Percentiles rank a stretch among this genome's conserved stretches.
Conservation (phyloP, 148 eudicot genomes). For the Suaeda aralocaspica region DNA sequence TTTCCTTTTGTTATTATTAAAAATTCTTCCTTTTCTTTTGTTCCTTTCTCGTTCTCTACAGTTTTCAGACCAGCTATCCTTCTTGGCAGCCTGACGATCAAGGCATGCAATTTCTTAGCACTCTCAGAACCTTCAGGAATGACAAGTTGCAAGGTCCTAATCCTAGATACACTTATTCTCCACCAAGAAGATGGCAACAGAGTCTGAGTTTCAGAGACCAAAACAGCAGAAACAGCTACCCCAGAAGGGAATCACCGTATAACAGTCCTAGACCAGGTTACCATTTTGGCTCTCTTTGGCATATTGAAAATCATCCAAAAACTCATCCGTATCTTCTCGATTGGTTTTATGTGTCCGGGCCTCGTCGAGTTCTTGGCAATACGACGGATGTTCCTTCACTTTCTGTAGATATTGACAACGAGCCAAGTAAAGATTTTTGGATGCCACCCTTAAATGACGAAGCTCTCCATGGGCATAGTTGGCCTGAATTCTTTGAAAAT, state of each 20-base stretch:
- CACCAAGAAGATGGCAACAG: conserved; percentile 38
- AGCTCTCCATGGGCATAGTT: conserved; percentile 21
- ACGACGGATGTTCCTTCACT: conserved; percentile 26
- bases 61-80: conserved; percentile 83
- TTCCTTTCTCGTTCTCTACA: conserved; percentile 29
- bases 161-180: conserved; percentile 23
- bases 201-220: conserved; percentile 33
- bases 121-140: conserved; percentile 56
- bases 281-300: conserved; percentile 56
- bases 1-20: background rate
- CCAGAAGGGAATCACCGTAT: conserved; percentile 36
- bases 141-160: conserved; percentile 40
- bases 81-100: conserved; percentile 69
- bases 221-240: conserved; percentile 36
- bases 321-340: conserved; percentile 73
- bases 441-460: conserved; percentile 24
- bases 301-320: conserved; percentile 47
- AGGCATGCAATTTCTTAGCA: conserved; percentile 63
- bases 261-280: conserved; percentile 28
- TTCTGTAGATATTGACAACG: conserved; percentile 31
- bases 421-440: conserved; percentile 35
- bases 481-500: conserved; percentile 35
- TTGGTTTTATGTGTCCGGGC: conserved; percentile 62
- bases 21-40: background rate
- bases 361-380: conserved; percentile 28